These are phyloP conservation scores for Wickerhamomyces mucosus DNA, from an alignment of 805 yeast species.

Conservation along the genomic window DNA sequence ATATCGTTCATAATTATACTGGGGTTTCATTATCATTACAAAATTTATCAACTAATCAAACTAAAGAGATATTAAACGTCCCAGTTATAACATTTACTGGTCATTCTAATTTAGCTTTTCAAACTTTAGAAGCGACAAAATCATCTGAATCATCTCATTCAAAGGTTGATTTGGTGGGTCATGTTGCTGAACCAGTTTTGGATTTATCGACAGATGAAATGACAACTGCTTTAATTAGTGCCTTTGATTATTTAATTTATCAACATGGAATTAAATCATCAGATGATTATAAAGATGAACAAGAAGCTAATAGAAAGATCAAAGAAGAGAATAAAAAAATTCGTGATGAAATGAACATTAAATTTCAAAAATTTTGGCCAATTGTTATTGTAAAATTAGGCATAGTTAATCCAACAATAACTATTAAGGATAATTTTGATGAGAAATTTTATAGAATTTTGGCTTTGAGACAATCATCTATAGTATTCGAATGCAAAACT, in stretches of 20 bases:
- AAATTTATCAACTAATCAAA: slow-evolving; percentile 10
- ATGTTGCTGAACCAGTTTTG: slow-evolving; percentile 33
- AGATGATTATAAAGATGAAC: neutral
- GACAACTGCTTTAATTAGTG: slow-evolving; percentile 23
- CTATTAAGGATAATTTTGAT: slow-evolving; percentile 23
- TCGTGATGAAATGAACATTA: slow-evolving; percentile 6
- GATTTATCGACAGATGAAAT: slow-evolving; percentile 34
- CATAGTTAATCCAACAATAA: slow-evolving; percentile 29
- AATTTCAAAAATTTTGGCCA: slow-evolving; percentile 22
- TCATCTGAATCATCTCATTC: slow-evolving; percentile 20
- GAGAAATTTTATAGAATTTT: slow-evolving; percentile 22
- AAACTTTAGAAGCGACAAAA: slow-evolving; percentile 20
- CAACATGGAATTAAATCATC: neutral
- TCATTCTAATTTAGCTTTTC: slow-evolving; percentile 30
- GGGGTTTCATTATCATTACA: slow-evolving; percentile 24
- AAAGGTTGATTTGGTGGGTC: slow-evolving; percentile 26
- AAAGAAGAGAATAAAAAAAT: neutral
- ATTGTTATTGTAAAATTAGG: slow-evolving; percentile 25
- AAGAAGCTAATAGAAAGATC: neutral
- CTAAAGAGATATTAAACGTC: slow-evolving; percentile 12
- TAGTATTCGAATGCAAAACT: slow-evolving; percentile 11
- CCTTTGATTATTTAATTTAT: slow-evolving; percentile 13
- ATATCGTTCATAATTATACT: slow-evolving; percentile 27
- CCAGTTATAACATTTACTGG: slow-evolving; percentile 25
- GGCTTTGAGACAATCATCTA: slow-evolving; percentile 18